These are phyloP conservation scores for Podosphaera aphanis DNA, from an alignment of 2,329 filamentous ascomycete species.

Conservation along the genomic window DNA sequence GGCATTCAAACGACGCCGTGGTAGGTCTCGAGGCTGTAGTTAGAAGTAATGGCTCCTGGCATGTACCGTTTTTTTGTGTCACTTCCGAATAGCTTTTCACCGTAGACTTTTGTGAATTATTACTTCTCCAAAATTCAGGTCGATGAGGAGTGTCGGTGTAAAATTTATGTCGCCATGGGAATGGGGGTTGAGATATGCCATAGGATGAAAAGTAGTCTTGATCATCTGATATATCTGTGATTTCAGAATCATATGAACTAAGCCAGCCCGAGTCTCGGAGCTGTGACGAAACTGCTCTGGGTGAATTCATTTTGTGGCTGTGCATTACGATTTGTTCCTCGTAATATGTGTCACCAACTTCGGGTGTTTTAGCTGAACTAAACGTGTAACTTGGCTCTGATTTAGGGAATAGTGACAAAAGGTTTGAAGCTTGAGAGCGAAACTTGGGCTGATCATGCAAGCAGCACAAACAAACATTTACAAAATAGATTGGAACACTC, in stretches of 20 bases:
- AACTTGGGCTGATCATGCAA: conserved; percentile 49
- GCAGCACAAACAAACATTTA: conserved; percentile 48
- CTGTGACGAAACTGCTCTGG: conserved; percentile 3
- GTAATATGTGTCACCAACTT: conserved; percentile 10
- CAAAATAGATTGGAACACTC: conserved; percentile 60
- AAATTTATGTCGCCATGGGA: conserved; percentile 1
- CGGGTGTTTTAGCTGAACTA: conserved; percentile 8
- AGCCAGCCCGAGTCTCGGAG: conserved; percentile 4
- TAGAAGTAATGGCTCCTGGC: background rate
- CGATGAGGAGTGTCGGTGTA: conserved; percentile 5
- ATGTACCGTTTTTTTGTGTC: background rate
- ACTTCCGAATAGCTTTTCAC: conserved; percentile 1
- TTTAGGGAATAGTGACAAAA: conserved; percentile 47
- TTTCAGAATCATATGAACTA: conserved; percentile 10
- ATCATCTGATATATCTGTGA: conserved; percentile 8
- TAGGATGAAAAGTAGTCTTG: conserved; percentile 10
- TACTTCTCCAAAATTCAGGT: conserved; percentile 5
- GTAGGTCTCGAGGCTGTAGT: background rate
- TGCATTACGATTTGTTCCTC: conserved; percentile 2
- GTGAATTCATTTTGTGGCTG: conserved; percentile 3
- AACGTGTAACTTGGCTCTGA: conserved; percentile 7
- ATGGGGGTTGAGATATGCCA: conserved; percentile 14
- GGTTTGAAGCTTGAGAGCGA: conserved; percentile 46
- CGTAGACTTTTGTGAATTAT: conserved; percentile 1
- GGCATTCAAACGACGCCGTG: background rate